Base-by-base conservation (phyloP, 306 rosid species). In the Myrica gale region DNA sequence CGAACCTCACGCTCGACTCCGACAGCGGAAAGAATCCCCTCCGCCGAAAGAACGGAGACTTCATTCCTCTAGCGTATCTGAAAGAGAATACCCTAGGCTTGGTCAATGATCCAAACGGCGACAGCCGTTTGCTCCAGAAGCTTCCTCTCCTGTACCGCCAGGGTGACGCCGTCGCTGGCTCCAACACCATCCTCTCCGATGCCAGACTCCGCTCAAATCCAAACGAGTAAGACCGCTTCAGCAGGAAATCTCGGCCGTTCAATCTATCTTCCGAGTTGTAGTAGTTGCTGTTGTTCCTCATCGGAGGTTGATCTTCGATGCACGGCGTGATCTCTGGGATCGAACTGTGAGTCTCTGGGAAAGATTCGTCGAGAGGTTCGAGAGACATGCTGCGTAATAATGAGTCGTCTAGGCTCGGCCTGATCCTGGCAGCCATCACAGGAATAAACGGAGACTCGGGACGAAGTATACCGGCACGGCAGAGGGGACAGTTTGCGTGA, bases 401-500 rank as follows among this genome's bases (percentile, higher is more conserved):
- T 0, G 89, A 66, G 12, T 94, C 95, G 74, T 91, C 97, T 42
- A 94, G 81, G 61, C 91, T 90, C 4, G 97, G 98, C 0, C 96
- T 80, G 55, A 94, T 94, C 72, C 98, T 89, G 0, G 98, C 89
- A 0, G 98, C 97, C 96, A 94, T 91, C 71, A 94, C 69, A 7
- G 98, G 97, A 11, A 87, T 79, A 70, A 94, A 94, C 0, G 97
- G 98, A 3, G 98, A 92, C 2, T 86, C 93, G 1, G 93, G 82
- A 39, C 95, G 82, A 75, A 94, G 81, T 15, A 94, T 88, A 2
- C 87, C 96, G 53, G 97, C 89, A 37, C 98, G 96, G 87, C 97
- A 94, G 75, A 94, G 97, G 0, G 98, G 98, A 54, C 98, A 94
- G 84, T 90, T 94, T 7, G 97, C 96, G 85, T 94, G 98, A 0